phyloP scores from a whole-genome alignment of 495 filamentous ascomycete species.

The Jackrogersella multiformis region DNA sequence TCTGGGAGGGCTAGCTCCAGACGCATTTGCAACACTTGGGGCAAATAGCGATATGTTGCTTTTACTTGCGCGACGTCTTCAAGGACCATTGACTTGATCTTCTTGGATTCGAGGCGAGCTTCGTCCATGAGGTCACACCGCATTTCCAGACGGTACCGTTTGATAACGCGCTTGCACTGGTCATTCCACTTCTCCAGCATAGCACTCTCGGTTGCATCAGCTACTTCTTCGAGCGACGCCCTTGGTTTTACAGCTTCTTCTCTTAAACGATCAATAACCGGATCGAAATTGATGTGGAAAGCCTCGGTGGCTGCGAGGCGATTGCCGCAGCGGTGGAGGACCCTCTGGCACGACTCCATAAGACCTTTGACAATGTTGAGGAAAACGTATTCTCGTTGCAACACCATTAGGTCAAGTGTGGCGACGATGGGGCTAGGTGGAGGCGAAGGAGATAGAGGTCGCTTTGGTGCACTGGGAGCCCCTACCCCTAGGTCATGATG shows the following conservation, averaged over 20 bases:
- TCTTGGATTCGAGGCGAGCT: neutral
- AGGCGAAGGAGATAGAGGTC: neutral
- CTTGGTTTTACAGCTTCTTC: neutral
- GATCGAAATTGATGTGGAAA: neutral
- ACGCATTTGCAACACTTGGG: neutral
- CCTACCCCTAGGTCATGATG: neutral
- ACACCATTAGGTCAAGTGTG: neutral
- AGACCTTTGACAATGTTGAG: neutral
- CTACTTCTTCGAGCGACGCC: constrained; percentile 1
- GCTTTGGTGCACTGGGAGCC: neutral
- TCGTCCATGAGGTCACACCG: neutral
- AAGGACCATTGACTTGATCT: constrained; percentile 6
- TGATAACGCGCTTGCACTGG: neutral
- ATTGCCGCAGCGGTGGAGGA: neutral
- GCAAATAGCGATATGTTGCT: neutral
- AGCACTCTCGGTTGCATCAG: neutral
- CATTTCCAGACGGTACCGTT: neutral
- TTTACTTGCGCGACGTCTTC: neutral
- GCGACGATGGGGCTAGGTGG: neutral
- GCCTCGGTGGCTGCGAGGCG: neutral
- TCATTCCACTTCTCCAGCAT: neutral
- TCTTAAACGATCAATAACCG: neutral
- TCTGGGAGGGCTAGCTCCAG: no score
- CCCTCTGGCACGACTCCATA: neutral
- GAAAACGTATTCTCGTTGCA: constrained; percentile 19